These are phyloP conservation scores for Populus davidiana DNA, from an alignment of 345 rosid species.

Conservation along the genomic window DNA sequence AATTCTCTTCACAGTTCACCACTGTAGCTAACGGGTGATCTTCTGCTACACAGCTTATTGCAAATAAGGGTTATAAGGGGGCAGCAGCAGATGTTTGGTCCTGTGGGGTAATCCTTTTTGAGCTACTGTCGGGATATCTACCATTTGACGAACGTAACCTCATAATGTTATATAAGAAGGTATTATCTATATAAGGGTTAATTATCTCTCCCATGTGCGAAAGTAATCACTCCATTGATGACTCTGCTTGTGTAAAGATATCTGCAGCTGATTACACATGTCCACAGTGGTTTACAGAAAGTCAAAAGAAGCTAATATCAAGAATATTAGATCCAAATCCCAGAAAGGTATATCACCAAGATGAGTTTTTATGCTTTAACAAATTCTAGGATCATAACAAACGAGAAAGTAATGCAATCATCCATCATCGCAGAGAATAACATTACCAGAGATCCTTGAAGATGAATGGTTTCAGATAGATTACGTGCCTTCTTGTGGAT, in stretches of 20 bases:
- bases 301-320: slow-evolving; percentile 60
- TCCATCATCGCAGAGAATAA: slow-evolving; percentile 51
- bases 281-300: slow-evolving; percentile 56
- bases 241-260: slow-evolving; percentile 34
- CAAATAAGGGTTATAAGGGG: slow-evolving; percentile 72
- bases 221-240: slow-evolving; percentile 1
- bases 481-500: slow-evolving; percentile 50
- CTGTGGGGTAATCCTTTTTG: slow-evolving; percentile 86
- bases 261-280: slow-evolving; percentile 61
- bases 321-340: slow-evolving; percentile 71
- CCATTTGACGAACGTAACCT: slow-evolving; percentile 81
- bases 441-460: slow-evolving; percentile 61
- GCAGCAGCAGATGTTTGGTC: slow-evolving; percentile 94
- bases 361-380: not conserved
- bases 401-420: not conserved
- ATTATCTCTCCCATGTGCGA: not conserved
- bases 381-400: not conserved
- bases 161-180: slow-evolving; percentile 63
- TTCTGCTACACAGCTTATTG: slow-evolving; percentile 53
- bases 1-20: not conserved
- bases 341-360: slow-evolving; percentile 38
- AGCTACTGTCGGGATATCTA: slow-evolving; percentile 68
- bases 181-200: slow-evolving; percentile 12
- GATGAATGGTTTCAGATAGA: slow-evolving; percentile 75
- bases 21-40: slow-evolving; percentile 14